These are phyloP conservation scores for Phallus indusiatus DNA, from an alignment of 768 basidiomycete species.

Conservation along the genomic window DNA sequence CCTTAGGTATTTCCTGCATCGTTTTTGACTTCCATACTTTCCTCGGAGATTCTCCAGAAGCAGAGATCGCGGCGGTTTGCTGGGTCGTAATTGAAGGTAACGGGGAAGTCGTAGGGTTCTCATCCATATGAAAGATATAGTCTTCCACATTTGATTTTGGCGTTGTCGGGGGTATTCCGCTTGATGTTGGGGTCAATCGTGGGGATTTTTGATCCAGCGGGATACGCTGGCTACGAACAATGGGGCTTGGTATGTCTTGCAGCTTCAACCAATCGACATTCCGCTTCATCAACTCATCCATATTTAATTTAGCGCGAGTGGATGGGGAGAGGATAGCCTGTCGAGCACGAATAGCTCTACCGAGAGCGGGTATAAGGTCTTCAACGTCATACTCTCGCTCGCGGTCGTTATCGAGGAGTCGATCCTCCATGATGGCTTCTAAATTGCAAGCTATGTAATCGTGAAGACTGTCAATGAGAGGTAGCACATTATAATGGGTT, in stretches of 20 bases:
- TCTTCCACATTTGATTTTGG: not conserved
- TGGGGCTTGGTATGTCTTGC: conserved; percentile 57
- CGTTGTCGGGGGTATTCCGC: not conserved
- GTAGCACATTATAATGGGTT: conserved; percentile 59
- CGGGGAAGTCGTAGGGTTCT: conserved; percentile 25
- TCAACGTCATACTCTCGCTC: conserved; percentile 37
- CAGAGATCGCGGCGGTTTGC: not conserved
- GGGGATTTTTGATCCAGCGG: not conserved
- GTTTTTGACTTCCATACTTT: conserved; percentile 25
- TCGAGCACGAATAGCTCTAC: conserved; percentile 40
- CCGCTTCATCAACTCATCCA: conserved; percentile 45
- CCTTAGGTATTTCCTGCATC: conserved; percentile 34
- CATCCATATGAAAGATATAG: conserved; percentile 16
- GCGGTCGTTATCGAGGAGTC: conserved; percentile 49
- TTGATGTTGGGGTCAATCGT: not conserved
- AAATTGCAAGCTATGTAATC: conserved; percentile 75
- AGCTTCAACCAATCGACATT: conserved; percentile 61
- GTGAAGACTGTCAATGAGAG: conserved; percentile 62
- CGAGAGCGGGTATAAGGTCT: conserved; percentile 58
- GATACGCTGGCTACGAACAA: conserved; percentile 24
- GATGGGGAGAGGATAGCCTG: conserved; percentile 63
- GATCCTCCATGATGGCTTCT: conserved; percentile 77
- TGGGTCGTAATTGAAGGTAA: conserved; percentile 16
- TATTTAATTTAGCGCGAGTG: conserved; percentile 45
- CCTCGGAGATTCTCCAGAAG: conserved; percentile 18